These are phyloP conservation scores for Eucalyptus brandiana DNA, from an alignment of 345 rosid species.

Conservation along the genomic window DNA sequence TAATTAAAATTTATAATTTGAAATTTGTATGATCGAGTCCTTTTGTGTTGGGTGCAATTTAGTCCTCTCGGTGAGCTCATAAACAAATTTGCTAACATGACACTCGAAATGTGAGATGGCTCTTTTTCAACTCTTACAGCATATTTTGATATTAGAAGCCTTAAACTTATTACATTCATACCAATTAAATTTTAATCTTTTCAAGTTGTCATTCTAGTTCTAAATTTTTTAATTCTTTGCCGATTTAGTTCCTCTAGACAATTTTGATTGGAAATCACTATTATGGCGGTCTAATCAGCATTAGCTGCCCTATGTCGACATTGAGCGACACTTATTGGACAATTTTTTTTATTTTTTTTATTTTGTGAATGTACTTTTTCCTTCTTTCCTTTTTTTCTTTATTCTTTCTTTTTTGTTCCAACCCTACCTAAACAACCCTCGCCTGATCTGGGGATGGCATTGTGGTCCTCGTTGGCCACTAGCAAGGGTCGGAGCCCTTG, in stretches of 20 bases:
- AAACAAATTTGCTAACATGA: neutral
- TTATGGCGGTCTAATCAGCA: too few relatives aligned
- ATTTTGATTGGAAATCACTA: neutral
- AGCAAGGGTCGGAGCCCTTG: neutral
- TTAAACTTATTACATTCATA: too few relatives aligned
- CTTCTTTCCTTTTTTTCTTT: too few relatives aligned
- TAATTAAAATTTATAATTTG: neutral
- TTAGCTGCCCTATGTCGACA: rapidly evolving
- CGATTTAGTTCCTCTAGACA: neutral
- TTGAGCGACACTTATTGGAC: rapidly evolving
- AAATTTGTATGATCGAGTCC: neutral
- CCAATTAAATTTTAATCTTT: neutral
- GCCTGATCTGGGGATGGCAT: neutral
- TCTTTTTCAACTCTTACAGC: neutral
- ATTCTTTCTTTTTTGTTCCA: too few relatives aligned
- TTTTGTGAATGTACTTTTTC: too few relatives aligned
- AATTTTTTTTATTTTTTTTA: too few relatives aligned
- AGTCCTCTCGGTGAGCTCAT: neutral
- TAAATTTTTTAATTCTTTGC: too few relatives aligned
- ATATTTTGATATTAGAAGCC: neutral
- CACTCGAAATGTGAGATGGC: neutral
- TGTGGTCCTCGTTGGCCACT: rapidly evolving
- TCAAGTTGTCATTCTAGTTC: neutral
- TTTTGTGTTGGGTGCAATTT: neutral
- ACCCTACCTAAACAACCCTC: neutral